A percentile compares a stretch with the other conserved stretches of the same genome.
These are phyloP conservation scores for Linderniella brevidens DNA, from an alignment of 257 asterid species.

Conservation along the genomic window DNA sequence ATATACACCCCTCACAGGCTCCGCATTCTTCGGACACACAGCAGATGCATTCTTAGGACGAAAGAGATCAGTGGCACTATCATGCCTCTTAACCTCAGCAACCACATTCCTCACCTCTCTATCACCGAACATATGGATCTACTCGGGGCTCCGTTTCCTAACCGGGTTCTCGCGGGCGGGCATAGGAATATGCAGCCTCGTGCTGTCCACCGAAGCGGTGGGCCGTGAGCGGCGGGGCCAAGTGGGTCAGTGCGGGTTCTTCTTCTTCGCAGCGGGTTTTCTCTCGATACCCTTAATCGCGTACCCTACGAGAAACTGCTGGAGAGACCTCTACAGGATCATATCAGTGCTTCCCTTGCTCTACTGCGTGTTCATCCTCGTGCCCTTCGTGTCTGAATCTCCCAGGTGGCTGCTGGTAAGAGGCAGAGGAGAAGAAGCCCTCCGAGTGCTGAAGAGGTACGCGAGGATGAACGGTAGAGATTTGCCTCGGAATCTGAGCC, in stretches of 20 bases:
- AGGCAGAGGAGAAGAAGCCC: constrained; percentile 44
- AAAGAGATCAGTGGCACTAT: constrained; percentile 28
- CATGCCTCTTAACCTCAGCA: constrained; percentile 36
- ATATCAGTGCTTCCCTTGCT: constrained; percentile 27
- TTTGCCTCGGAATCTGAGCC: constrained; percentile 22
- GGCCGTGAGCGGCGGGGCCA: constrained; percentile 44
- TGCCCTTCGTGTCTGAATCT: constrained; percentile 44
- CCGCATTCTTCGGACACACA: constrained; percentile 25
- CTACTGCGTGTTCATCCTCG: constrained; percentile 25
- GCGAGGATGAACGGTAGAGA: constrained; percentile 38
- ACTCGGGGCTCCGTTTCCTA: constrained; percentile 32
- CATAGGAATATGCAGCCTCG: constrained; percentile 43
- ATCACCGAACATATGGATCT: constrained; percentile 44
- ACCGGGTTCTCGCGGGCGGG: constrained; percentile 49
- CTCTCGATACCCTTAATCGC: constrained; percentile 45
- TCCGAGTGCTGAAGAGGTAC: constrained; percentile 26
- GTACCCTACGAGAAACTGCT: constrained; percentile 30
- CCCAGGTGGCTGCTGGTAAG: constrained; percentile 46
- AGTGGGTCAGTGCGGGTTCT: constrained; percentile 42
- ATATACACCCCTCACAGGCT: constrained; percentile 21
- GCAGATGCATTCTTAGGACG: constrained; percentile 35
- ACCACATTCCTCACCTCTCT: constrained; percentile 37
- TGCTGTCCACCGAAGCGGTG: constrained; percentile 38
- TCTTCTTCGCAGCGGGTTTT: constrained; percentile 44
- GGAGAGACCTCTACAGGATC: constrained; percentile 37